Evolutionary conservation across 2,329 filamentous ascomycete genomes (phyloP).

Genomic region (Cercospora zeina): DNA sequence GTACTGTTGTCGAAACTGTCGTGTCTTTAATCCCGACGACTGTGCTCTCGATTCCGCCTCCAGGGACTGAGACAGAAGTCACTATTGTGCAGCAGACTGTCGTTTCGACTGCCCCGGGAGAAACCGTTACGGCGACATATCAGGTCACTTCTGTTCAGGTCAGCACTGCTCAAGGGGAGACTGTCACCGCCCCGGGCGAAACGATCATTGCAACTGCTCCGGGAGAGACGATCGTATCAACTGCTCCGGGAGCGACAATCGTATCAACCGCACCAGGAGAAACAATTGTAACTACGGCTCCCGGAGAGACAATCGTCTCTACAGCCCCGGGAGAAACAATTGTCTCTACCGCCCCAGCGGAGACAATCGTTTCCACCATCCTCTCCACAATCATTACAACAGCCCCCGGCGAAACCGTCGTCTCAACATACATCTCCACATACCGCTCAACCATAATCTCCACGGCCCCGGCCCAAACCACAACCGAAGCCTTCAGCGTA

Average conservation of each 20-base stretch:
- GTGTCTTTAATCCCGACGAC: slow-evolving; percentile 3
- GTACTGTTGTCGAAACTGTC: slow-evolving; percentile 4
- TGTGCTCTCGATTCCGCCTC: not conserved
- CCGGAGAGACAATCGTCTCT: not conserved
- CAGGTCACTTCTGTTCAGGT: not conserved
- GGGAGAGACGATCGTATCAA: not conserved
- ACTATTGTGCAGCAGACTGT: slow-evolving; percentile 5
- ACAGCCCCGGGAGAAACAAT: not conserved
- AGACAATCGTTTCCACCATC: not conserved
- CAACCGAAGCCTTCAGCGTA: not conserved
- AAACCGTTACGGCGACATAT: not conserved
- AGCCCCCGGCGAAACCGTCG: not conserved
- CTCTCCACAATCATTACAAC: not conserved
- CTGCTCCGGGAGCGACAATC: not conserved
- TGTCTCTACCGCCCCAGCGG: not conserved
- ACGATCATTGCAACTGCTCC: not conserved
- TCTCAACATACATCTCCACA: not conserved
- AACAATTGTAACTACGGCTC: not conserved
- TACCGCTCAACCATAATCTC: not conserved
- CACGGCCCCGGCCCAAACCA: not conserved
- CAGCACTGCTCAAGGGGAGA: not conserved
- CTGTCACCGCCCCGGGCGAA: not conserved
- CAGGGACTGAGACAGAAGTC: not conserved
- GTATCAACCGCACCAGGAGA: not conserved
- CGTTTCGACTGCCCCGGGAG: not conserved